phyloP scores from a whole-genome alignment of 176 grass and related monocot genomes.

The Carex myosuroides region DNA sequence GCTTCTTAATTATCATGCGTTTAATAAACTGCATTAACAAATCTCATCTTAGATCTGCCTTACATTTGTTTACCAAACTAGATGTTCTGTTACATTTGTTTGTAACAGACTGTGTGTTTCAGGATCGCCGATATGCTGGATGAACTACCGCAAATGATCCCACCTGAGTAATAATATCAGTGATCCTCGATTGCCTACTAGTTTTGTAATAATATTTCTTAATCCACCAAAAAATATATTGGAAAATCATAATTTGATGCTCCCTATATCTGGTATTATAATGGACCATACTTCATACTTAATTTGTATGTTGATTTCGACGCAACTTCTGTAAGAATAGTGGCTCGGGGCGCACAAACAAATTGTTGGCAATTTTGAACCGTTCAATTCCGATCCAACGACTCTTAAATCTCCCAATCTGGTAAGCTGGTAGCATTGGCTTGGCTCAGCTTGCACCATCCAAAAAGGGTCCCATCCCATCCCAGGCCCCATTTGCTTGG shows the following conservation, averaged over 20 bases:
- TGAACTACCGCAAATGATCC: background rate
- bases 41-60: background rate
- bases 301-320: background rate
- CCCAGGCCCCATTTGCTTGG: background rate
- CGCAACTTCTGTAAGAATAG: background rate
- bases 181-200: too few relatives aligned
- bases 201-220: background rate
- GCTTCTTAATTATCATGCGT: too few relatives aligned
- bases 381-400: background rate
- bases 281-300: background rate
- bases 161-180: background rate
- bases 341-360: background rate
- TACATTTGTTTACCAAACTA: background rate
- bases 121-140: background rate
- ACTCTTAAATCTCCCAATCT: background rate
- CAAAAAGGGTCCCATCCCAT: slow-evolving; percentile 5
- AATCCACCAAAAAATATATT: background rate
- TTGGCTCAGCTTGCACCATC: background rate
- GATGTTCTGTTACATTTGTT: background rate
- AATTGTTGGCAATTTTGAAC: background rate
- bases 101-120: background rate
- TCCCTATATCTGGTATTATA: background rate
- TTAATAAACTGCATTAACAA: background rate
- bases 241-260: background rate
- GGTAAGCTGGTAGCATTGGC: background rate